Percentiles rank a stretch among this genome's conserved stretches.
These are phyloP conservation scores for Radiomyces spectabilis DNA, from an alignment of 192 early-diverging fungal species.

Conservation along the genomic window DNA sequence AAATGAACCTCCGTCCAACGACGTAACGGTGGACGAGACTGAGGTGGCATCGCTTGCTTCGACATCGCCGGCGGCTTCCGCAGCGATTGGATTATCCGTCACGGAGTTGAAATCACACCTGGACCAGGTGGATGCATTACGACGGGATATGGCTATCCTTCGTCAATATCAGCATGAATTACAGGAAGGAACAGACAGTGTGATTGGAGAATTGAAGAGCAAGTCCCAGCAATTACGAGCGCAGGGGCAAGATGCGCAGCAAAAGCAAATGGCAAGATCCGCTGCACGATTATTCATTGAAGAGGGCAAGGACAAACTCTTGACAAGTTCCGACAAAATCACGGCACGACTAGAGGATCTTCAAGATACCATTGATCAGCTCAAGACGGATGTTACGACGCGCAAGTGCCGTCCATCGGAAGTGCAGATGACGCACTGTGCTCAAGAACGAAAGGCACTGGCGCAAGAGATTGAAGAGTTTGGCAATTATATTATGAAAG, in stretches of 20 bases:
- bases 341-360: constrained; percentile 51
- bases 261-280: background rate
- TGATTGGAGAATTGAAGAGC: constrained; percentile 10
- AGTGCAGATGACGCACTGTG: constrained; percentile 43
- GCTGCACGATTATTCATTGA: constrained; percentile 31
- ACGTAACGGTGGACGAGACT: too few species aligned
- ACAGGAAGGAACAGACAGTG: constrained; percentile 25
- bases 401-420: constrained; percentile 56
- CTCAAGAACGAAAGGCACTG: constrained; percentile 42
- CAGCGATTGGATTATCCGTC: too few species aligned
- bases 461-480: constrained; percentile 44
- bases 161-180: constrained; percentile 44
- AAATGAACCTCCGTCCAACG: background rate
- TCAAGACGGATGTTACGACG: constrained; percentile 67
- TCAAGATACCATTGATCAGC: constrained; percentile 59
- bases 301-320: constrained; percentile 40
- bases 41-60: too few species aligned
- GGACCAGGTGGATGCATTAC: constrained; percentile 14
- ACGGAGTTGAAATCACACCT: too few species aligned
- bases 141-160: constrained; percentile 34
- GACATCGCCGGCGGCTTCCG: background rate
- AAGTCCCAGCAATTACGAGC: background rate
- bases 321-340: constrained; percentile 34
- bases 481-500: constrained; percentile 48
- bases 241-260: constrained; percentile 4